phyloP scores from a whole-genome alignment of 169 alveolate genomes.

The Eimeria zaria region DNA sequence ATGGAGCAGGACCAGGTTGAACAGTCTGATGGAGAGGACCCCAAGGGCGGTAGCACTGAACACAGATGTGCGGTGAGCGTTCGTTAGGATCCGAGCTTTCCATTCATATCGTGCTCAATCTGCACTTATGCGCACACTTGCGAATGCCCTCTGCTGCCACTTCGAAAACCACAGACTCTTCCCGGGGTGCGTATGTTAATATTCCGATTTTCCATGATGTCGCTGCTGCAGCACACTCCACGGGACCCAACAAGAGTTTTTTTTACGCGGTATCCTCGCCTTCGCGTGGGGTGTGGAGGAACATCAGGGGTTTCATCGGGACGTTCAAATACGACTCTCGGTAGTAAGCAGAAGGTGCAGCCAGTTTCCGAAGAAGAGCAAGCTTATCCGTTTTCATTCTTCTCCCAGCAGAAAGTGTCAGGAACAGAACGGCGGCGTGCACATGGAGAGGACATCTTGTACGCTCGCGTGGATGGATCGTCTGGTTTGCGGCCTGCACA shows the following conservation, averaged over 20 bases:
- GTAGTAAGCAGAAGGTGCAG: neutral
- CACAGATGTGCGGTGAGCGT: neutral
- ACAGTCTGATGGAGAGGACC: slow-evolving; percentile 1
- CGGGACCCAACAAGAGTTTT: slow-evolving; percentile 33
- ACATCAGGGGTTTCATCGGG: neutral
- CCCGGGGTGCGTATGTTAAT: neutral
- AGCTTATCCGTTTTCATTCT: slow-evolving; percentile 58
- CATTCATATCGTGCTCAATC: neutral
- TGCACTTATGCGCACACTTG: neutral
- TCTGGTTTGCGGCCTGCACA: slow-evolving; percentile 70
- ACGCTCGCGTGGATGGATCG: slow-evolving; percentile 71
- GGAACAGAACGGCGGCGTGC: slow-evolving; percentile 72
- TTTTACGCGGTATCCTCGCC: slow-evolving; percentile 49
- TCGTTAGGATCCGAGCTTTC: neutral
- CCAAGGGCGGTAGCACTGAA: neutral
- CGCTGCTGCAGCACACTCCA: slow-evolving; percentile 30
- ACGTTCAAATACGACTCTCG: neutral
- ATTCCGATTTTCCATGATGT: neutral
- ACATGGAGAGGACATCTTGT: slow-evolving; percentile 32
- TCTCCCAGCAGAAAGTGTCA: slow-evolving; percentile 75
- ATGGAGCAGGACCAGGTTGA: slow-evolving; percentile 54
- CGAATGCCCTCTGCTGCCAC: neutral
- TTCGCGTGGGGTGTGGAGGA: slow-evolving; percentile 1
- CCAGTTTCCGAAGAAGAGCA: neutral
- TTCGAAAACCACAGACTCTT: neutral